phyloP scores from a whole-genome alignment of 495 filamentous ascomycete species.

The Xylaria longipes region DNA sequence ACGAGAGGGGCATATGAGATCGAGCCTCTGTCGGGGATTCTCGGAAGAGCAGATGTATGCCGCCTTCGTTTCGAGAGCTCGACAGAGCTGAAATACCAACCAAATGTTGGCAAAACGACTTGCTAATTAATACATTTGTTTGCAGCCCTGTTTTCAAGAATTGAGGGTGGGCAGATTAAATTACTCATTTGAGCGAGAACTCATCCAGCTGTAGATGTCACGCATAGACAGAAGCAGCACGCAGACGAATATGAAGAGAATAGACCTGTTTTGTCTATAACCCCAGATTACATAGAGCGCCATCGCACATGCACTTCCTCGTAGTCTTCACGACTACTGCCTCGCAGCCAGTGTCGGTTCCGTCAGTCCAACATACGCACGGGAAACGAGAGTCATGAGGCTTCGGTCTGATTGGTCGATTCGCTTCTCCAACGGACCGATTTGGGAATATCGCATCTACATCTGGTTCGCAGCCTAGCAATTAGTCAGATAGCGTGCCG shows the following conservation, averaged over 20 bases:
- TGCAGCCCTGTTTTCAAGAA: background rate
- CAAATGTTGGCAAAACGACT: background rate
- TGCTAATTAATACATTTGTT: background rate
- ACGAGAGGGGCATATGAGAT: background rate
- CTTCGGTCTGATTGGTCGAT: conserved; percentile 4
- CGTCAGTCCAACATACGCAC: background rate
- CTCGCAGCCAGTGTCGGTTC: background rate
- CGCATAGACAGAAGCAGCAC: conserved; percentile 1
- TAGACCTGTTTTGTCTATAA: conserved; percentile 7
- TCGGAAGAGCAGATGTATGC: background rate
- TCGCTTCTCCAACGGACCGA: background rate
- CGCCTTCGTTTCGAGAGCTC: background rate
- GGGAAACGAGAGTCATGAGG: background rate
- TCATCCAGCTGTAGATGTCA: background rate
- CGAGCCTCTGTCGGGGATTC: background rate
- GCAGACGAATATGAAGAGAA: background rate
- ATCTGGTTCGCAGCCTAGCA: background rate
- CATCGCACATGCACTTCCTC: background rate
- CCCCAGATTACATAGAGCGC: background rate
- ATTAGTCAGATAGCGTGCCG: conserved; percentile 4
- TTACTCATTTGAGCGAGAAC: conserved; percentile 2
- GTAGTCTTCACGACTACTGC: background rate
- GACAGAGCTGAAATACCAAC: background rate
- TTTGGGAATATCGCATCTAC: conserved; percentile 4
- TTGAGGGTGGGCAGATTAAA: background rate